Base-by-base conservation (phyloP, 2,329 filamentous ascomycete genomes). In the Cladosporium sp. region DNA sequence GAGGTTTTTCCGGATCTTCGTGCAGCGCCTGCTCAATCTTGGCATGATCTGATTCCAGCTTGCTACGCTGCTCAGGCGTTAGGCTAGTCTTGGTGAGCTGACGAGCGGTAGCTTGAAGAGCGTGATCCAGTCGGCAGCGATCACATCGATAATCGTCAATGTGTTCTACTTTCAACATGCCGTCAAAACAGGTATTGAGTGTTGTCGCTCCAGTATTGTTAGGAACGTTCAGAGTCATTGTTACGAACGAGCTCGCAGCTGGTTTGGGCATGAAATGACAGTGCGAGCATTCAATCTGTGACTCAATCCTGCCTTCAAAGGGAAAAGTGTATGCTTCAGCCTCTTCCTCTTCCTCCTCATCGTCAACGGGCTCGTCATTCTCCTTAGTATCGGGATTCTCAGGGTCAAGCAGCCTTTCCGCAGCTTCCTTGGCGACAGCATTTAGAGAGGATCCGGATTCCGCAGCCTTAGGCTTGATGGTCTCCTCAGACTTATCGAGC, bases 101-200 rank as follows among this genome's bases (percentile, higher is more conserved):
- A 6, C 78, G 75, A 61, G 83, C 77, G 62, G 90, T 83, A 51
- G 81, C 74, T 28, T 85, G 78, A 54, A 90, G 76, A 3, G 91
- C 91, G 71, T 96, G 89, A 42, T 90, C 75, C n/a, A 99, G 79
- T 20, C 91, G 85, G 70, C 94, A 99, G 74, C 86, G 89, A 67
- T 97, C 94, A 75, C 94, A 99, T 65, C 90, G 92, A 78, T 95
- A 99, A 71, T 96, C 94, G 62, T 97, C 93, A 63, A 99, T 97
- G 70, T 91, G 88, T 73, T 99, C 94, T 0, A 90, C 91, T 74
- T 96, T 96, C 64, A 99, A 87, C 73, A 97, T 87, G 39, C 89
- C 89, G 67, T 99, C 94, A 66, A 99, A 94, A 73, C 94, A 99
- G 8, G 86, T 81, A 68, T 88, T 91, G 15, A 99, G 80, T 0